Evolutionary conservation across 1,284 basidiomycete genomes (phyloP).

Genomic region (Malassezia dermatis): DNA sequence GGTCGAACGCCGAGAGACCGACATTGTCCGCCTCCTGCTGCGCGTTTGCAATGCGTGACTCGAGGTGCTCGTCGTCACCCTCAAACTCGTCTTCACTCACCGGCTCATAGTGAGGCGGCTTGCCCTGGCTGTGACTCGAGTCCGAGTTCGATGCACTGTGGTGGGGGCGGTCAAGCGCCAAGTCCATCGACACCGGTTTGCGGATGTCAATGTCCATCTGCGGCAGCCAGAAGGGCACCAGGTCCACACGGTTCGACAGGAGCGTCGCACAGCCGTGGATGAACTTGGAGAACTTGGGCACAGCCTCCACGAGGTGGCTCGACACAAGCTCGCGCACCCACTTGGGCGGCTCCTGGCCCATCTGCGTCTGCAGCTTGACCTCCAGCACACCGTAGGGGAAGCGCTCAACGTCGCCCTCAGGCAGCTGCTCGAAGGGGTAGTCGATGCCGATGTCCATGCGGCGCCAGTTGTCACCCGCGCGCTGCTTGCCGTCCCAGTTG

Average conservation of each 20-base stretch:
- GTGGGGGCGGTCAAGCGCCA: slow-evolving; percentile 41
- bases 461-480: slow-evolving; percentile 82
- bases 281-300: slow-evolving; percentile 66
- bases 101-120: slow-evolving; percentile 39
- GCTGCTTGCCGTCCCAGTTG: slow-evolving; percentile 77
- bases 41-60: slow-evolving; percentile 28
- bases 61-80: slow-evolving; percentile 24
- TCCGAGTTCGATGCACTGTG: slow-evolving; percentile 30
- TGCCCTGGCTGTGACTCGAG: slow-evolving; percentile 9
- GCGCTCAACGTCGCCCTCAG: slow-evolving; percentile 67
- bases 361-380: slow-evolving; percentile 92
- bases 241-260: slow-evolving; percentile 81
- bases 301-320: slow-evolving; percentile 63
- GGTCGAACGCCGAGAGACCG: slow-evolving; percentile 39
- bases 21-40: slow-evolving; percentile 37
- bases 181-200: slow-evolving; percentile 29
- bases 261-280: slow-evolving; percentile 94
- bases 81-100: slow-evolving; percentile 47
- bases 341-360: slow-evolving; percentile 86
- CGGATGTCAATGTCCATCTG: slow-evolving; percentile 60
- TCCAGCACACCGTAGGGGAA: slow-evolving; percentile 91
- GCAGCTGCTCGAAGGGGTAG: slow-evolving; percentile 71
- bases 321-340: slow-evolving; percentile 93
- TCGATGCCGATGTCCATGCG: slow-evolving; percentile 87
- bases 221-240: slow-evolving; percentile 98